Base-by-base conservation (phyloP, 2,329 filamentous ascomycete species). In the Rachicladosporium sp. region DNA sequence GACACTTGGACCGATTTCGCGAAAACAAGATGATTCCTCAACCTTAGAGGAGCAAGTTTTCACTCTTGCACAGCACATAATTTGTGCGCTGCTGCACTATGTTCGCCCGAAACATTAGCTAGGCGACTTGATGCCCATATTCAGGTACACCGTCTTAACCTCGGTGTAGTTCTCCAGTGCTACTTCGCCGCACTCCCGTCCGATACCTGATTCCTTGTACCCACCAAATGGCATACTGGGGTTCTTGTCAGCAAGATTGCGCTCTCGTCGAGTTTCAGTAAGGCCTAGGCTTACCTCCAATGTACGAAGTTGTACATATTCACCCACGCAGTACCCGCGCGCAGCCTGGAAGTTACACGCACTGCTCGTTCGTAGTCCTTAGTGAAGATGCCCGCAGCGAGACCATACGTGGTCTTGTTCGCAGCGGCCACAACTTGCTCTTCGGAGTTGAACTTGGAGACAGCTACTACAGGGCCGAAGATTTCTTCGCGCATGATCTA, bases 301-400 rank as follows among this genome's bases (percentile, higher is more conserved):
- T 7, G 66, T 50, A 0, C 61, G 50, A 2, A 57, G 56, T 43
- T 66, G 62, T 29, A 59, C 60, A 37, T 66, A 42, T 66, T 66
- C 27, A 66, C 55, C 63, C 62, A 65, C 4, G 65, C 62, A 58
- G 62, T 65, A 12, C 63, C 63, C 4, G 62, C 55, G 44, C 65
- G 61, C 10, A 66, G 59, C 38, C 59, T 56, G 1, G 53, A 51
- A 1, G 63, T 59, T 2, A 66, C 61, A 10, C 61, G 57, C 41
- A 64, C 62, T 4, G 57, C 63, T 2, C 59, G 50, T 46, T 63
- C 55, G 11, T 66, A 40, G 37, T 66, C 57, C 7, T 47, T 52
- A 0, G 64, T 67, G 45, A 65, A 65, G 0, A 66, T 58, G 3
- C 63, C 56, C 2, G 60, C 58, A 6, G 60, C 63, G 2, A 66